Evolutionary conservation across 768 basidiomycete species (phyloP), one percentile per base, ranked within the genome.

Genomic region (Lactarius vividus): DNA sequence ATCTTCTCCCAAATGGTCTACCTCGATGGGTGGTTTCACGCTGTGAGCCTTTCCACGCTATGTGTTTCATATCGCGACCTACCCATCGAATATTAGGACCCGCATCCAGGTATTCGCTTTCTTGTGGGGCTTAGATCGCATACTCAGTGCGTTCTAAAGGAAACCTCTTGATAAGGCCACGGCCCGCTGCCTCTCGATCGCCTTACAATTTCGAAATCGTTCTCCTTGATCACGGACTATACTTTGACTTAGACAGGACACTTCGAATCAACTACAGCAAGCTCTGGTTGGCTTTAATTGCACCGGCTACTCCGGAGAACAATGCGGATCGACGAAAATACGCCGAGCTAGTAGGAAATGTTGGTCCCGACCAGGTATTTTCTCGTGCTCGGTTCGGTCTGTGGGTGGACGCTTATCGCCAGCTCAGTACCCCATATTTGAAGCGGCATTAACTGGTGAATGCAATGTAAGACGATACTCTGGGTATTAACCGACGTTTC

Each of bases 1-100:
- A 96, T 99, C 72, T 98, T 98, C 74, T 90, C 85, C 58, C 88
- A 86, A 73, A 98, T 98, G 97, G 93, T 98, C 13, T 96, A 98
- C 73, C 74, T 97, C 52, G 92, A 96, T 74, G 96, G 96, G 20
- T 94, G 89, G 85, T 91, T 91, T 74, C 88, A 89, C 78, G 89
- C 87, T 46, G 90, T 91, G 72, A 75, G 88, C 77, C 1, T 26
- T 57, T 33, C 52, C 9, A 4, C 53, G 39, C n/a, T 37, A 23
- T 40, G 8, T 4, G 16, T 63, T 31, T 52, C 4, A 20, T 39
- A 16, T n/a, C 57, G 44, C 46, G 1, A 20, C 49, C 60, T 18
- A 54, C 40, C 58, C 59, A 44, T 73, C 61, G 23, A 49, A 26
- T 75, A 63, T 20, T 75, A 93, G 86, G 95, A 96, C 73, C 93